phyloP scores from a whole-genome alignment of 2,329 filamentous ascomycete genomes.

The Pseudopithomyces chartarum region DNA sequence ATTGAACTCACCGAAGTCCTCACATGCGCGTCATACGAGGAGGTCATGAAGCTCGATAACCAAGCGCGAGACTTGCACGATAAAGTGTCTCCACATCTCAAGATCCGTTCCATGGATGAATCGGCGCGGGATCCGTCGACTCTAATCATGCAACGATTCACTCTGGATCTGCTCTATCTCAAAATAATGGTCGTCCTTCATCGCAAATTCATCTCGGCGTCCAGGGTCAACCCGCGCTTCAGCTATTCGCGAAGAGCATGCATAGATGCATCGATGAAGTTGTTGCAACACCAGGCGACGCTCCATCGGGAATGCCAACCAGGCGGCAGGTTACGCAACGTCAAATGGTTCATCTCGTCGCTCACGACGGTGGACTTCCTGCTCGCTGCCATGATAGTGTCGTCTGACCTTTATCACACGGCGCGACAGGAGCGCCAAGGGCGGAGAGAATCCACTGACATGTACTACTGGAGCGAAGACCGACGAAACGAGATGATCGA shows the following conservation, averaged over 20 bases:
- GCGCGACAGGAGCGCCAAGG: slow-evolving; percentile 50
- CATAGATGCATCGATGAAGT: slow-evolving; percentile 83
- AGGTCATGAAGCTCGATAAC: slow-evolving; percentile 64
- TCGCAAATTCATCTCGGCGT: slow-evolving; percentile 80
- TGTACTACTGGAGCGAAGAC: slow-evolving; percentile 53
- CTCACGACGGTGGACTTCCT: slow-evolving; percentile 85
- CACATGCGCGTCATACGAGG: slow-evolving; percentile 66
- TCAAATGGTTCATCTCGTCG: slow-evolving; percentile 79
- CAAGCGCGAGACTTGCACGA: slow-evolving; percentile 63
- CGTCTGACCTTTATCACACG: slow-evolving; percentile 79
- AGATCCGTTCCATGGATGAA: slow-evolving; percentile 74
- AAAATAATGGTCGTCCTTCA: slow-evolving; percentile 91
- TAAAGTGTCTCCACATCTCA: slow-evolving; percentile 78
- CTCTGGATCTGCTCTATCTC: slow-evolving; percentile 82
- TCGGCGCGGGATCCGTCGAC: slow-evolving; percentile 70
- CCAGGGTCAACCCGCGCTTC: slow-evolving; percentile 76
- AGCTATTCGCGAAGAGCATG: slow-evolving; percentile 81
- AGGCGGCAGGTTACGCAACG: slow-evolving; percentile 71
- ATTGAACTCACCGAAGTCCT: slow-evolving; percentile 68
- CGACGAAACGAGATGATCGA: slow-evolving; percentile 74
- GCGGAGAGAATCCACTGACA: slow-evolving; percentile 41
- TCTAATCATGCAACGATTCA: slow-evolving; percentile 79
- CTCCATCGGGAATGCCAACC: slow-evolving; percentile 76
- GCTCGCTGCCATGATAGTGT: slow-evolving; percentile 82
- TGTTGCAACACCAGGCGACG: slow-evolving; percentile 76